Base-by-base conservation (phyloP, 768 basidiomycete species). In the Lactifluus hygrophoroides region DNA sequence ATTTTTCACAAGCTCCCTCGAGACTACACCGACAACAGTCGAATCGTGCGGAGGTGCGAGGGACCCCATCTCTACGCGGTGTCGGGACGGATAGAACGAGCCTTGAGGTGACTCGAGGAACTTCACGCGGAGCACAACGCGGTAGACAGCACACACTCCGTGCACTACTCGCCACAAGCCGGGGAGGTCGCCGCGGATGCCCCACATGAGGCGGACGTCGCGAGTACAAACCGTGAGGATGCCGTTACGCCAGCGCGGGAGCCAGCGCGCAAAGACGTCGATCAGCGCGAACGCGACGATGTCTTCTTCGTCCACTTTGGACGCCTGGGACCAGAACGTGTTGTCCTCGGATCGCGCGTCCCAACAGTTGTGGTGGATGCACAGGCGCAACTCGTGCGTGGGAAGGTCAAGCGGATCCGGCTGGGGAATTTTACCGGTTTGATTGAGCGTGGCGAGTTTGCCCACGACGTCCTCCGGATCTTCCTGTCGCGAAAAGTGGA, bases 211-310 rank as follows among this genome's bases (percentile, higher is more conserved):
- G 21, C 51, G 34, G 44, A 38, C 21, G 44, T 58, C 51, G 19
- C 30, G 52, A 10, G 57, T 52, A 19, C 13, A 21, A 9, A 58
- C 43, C 2, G 13, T 14, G 35, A 58, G 7, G 17, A 37, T 21
- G 35, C 27, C 17, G 5, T 5, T 14, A 7, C 13, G 50, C 57
- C 57, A 58, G 21, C 14, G 35, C 5, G 51, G 43, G 25, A 58
- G 34, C 57, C 50, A 58, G 3, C 57, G 51, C 51, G 57, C 30
- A 21, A 58, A 37, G 11, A 28, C 45, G 21, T 58, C 57, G 43
- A 58, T 30, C 16, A 58, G 21, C 13, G 57, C 57, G 3, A 52
- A 58, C 10, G 50, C 1, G 2, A 51, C 43, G 28, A 52, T 14
- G 28, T 46, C 35, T 17, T 25, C 27, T 3, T 25, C 38, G 28